phyloP scores from a whole-genome alignment of 1,284 basidiomycete genomes.

The Ustilago vetiveriae region DNA sequence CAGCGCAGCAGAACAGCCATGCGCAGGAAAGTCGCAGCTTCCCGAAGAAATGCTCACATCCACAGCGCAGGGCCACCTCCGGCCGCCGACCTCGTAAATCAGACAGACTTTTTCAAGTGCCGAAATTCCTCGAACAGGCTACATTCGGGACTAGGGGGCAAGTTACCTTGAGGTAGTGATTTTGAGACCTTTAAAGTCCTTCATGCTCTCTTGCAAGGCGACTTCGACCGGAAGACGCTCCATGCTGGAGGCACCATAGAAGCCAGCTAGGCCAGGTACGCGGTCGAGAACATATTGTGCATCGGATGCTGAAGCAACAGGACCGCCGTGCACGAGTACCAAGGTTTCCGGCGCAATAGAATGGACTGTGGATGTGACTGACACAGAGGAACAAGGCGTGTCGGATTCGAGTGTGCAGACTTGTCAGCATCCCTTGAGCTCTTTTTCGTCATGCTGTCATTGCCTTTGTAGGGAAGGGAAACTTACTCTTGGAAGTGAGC shows the following conservation, averaged over 20 bases:
- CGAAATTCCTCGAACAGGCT: no score
- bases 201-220: constrained; percentile 40
- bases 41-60: no score
- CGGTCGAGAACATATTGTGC: constrained; percentile 46
- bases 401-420: neutral
- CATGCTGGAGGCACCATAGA: constrained; percentile 50
- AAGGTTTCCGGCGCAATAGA: constrained; percentile 32
- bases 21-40: neutral
- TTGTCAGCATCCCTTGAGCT: no score
- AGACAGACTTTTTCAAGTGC: neutral
- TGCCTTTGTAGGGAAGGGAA: neutral
- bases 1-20: neutral
- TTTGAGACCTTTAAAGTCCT: constrained; percentile 36
- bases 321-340: constrained; percentile 45
- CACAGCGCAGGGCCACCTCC: no score
- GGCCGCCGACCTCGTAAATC: no score
- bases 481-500: constrained; percentile 39
- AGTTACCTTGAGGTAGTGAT: constrained; percentile 5
- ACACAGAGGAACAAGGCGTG: neutral
- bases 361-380: constrained; percentile 32
- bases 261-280: constrained; percentile 36
- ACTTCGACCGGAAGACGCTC: constrained; percentile 45
- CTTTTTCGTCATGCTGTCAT: neutral
- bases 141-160: no score
- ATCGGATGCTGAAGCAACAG: constrained; percentile 34